phyloP scores from a whole-genome alignment of 306 rosid species.

The Ormosia emarginata region DNA sequence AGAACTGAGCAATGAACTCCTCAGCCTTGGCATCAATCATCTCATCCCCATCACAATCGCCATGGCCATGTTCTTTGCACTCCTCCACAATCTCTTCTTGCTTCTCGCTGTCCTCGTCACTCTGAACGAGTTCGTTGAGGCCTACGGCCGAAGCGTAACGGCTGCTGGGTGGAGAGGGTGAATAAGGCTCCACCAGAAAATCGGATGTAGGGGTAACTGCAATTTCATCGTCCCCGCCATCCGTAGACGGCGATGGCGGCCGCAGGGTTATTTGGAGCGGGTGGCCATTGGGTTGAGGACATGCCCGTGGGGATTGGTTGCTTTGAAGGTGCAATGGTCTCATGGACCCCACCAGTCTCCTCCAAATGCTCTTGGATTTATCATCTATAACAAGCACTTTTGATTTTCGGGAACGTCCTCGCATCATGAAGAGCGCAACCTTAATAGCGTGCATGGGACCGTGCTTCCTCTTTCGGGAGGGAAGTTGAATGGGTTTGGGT shows the following conservation, averaged over 20 bases:
- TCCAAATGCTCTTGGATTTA: constrained; percentile 38
- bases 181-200: background rate
- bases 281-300: background rate
- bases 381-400: background rate
- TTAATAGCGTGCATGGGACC: constrained; percentile 27
- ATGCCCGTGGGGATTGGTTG: background rate
- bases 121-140: constrained; percentile 41
- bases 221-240: too few relatives aligned
- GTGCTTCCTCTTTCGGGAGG: constrained; percentile 8
- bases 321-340: constrained; percentile 61
- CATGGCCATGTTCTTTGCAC: background rate
- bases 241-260: background rate
- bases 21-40: constrained; percentile 76
- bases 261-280: too few relatives aligned
- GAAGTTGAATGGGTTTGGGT: background rate
- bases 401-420: constrained; percentile 32
- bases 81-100: background rate
- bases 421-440: constrained; percentile 45
- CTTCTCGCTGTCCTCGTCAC: constrained; percentile 3
- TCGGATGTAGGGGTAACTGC: background rate
- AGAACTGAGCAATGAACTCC: constrained; percentile 69
- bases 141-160: constrained; percentile 49
- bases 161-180: constrained; percentile 20
- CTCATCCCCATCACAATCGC: constrained; percentile 30
- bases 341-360: constrained; percentile 46